Conservation (phyloP, 1,139 yeast genomes). For the Magnusiomyces sp. region DNA sequence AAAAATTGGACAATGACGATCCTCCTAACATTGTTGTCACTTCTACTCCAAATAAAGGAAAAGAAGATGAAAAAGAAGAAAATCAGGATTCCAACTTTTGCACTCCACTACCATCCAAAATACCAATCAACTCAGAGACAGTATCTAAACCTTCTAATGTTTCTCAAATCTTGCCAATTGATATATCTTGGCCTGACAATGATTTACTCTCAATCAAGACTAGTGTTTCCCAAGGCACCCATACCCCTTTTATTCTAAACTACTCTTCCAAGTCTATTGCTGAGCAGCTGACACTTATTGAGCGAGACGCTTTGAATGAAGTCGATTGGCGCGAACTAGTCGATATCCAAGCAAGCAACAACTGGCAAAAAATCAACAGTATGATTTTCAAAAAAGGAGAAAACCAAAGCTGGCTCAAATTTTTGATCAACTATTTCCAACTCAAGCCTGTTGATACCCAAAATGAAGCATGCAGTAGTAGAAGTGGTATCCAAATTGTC, state of each 20-base stretch:
- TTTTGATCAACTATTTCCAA: constrained; percentile 42
- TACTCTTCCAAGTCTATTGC: constrained; percentile 60
- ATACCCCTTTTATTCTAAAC: constrained; percentile 73
- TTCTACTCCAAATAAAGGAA: neutral
- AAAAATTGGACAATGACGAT: neutral
- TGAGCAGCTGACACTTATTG: constrained; percentile 76
- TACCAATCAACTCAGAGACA: neutral
- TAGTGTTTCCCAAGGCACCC: constrained; percentile 31
- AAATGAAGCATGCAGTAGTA: constrained; percentile 18
- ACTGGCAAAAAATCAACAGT: constrained; percentile 54
- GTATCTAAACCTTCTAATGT: no score
- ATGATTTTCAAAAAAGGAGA: constrained; percentile 36
- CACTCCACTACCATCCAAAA: neutral
- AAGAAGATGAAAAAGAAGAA: no score
- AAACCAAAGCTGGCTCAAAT: constrained; percentile 70
- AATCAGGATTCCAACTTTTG: no score
- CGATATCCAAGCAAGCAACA: constrained; percentile 41
- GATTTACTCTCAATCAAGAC: constrained; percentile 11
- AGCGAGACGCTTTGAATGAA: constrained; percentile 71
- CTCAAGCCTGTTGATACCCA: neutral
- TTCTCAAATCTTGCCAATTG: no score
- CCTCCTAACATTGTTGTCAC: neutral
- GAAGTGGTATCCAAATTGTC: constrained; percentile 73
- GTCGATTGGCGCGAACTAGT: constrained; percentile 89
- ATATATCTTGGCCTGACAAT: neutral